Evolutionary conservation across 2,329 filamentous ascomycete genomes (phyloP), one percentile per base, ranked within the genome.

Genomic region (Pyrenophora graminea): DNA sequence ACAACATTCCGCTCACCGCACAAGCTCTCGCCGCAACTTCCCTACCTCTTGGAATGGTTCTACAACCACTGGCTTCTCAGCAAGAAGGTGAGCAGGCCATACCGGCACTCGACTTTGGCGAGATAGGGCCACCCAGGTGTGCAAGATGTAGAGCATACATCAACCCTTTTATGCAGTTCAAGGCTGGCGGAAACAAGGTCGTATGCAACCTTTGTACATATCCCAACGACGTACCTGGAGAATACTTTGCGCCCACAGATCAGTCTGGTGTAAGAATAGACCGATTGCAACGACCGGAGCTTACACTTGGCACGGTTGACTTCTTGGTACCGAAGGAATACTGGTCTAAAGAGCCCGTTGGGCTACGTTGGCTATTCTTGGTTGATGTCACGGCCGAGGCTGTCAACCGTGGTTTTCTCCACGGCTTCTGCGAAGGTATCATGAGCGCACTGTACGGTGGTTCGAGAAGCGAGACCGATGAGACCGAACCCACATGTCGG

Each of bases 121-220:
- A 97, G 36, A 77, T 79, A 33, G 94, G 94, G 0, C 94, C 94
- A 34, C 94, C 94, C 18, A 85, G 94, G 72, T 99, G 94, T 75
- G 85, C 90, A 65, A 83, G 94, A 76, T 99, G 94, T 78, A 84
- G 94, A 69, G 89, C 93, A 12, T 99, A 99, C 76, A 95, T 99
- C 77, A 99, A 99, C 69, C 94, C 94, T 1, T 99, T 99, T 72
- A 97, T 99, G 94, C 89, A 92, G 69, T 99, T 99, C 81, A 85
- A 89, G 52, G 88, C 89, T 13, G 93, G 93, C 32, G 94, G 94
- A 50, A 96, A 93, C 77, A 96, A 96, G 72, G 95, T 96, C 71
- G 91, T 96, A 45, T 99, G 94, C 79, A 99, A 99, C 70, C 90
- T 99, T 76, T 99, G 94, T 77, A 94, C 89, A 18, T 96, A 97